A percentile compares a stretch with the other conserved stretches of the same genome.
These are phyloP conservation scores for Coemansia sp. DNA, from an alignment of 192 early-diverging fungal genomes.

Conservation along the genomic window DNA sequence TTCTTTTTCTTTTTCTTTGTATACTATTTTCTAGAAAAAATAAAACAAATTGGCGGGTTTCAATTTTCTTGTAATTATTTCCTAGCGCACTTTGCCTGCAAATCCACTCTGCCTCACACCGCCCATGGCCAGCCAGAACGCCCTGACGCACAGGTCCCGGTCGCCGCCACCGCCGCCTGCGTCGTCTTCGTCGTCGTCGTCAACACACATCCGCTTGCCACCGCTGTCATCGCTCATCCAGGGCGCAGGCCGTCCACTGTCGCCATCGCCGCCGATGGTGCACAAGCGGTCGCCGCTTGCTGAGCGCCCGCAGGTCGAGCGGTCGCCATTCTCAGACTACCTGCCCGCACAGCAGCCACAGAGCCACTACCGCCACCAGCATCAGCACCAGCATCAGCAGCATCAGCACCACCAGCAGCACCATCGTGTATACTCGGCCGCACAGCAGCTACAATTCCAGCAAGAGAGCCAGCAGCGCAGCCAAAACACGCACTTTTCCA, in stretches of 20 bases:
- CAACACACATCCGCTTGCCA: constrained; percentile 34
- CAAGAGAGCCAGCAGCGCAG: background rate
- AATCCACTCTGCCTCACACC: background rate
- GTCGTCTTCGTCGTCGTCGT: no score
- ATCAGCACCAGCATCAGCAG: background rate
- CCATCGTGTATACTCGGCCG: constrained; percentile 4
- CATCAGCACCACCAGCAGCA: background rate
- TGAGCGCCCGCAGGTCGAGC: no score
- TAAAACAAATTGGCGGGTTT: background rate
- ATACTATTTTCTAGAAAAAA: background rate
- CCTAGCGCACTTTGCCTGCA: background rate
- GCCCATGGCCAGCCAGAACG: no score
- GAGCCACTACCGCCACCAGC: constrained; percentile 1
- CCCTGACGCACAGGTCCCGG: no score
- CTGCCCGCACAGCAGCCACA: no score
- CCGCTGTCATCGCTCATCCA: constrained; percentile 41
- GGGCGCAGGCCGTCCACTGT: constrained; percentile 5
- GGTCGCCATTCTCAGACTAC: no score
- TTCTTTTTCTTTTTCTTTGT: background rate
- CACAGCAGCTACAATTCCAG: constrained; percentile 2
- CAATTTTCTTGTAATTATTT: background rate
- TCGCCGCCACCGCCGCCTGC: no score
- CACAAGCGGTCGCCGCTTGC: no score
- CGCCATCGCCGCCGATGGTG: no score
- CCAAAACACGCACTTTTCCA: background rate